These are phyloP conservation scores for Talaromyces funiculosus DNA, from an alignment of 2,329 filamentous ascomycete genomes.

Conservation along the genomic window DNA sequence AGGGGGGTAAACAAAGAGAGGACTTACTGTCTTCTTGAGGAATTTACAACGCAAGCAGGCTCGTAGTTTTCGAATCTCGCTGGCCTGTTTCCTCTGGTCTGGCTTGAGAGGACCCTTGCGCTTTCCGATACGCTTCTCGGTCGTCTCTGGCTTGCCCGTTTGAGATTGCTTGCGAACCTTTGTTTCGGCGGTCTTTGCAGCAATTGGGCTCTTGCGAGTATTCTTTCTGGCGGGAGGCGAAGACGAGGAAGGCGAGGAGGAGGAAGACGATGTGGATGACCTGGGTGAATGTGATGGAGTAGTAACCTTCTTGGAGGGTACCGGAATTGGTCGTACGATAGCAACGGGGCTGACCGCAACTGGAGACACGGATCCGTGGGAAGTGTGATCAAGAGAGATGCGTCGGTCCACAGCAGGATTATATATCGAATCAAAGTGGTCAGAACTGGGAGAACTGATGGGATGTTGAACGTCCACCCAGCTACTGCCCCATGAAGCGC, in stretches of 20 bases:
- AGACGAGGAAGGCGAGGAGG: slow-evolving; percentile 57
- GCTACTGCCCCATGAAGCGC: slow-evolving; percentile 64
- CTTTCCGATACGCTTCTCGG: slow-evolving; percentile 89
- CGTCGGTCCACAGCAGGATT: slow-evolving; percentile 35
- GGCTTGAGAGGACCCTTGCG: slow-evolving; percentile 84
- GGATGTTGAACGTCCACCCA: slow-evolving; percentile 78
- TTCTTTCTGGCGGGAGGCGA: slow-evolving; percentile 62
- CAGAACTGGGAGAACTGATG: slow-evolving; percentile 77
- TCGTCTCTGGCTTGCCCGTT: slow-evolving; percentile 71
- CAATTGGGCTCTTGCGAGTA: slow-evolving; percentile 66
- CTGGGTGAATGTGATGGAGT: slow-evolving; percentile 55
- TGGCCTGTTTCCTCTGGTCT: slow-evolving; percentile 92
- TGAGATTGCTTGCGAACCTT: slow-evolving; percentile 71
- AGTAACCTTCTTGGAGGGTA: slow-evolving; percentile 42
- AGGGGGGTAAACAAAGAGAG: not conserved
- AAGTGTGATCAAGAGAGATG: slow-evolving; percentile 38
- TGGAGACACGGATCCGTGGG: slow-evolving; percentile 39
- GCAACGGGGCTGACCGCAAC: slow-evolving; percentile 61
- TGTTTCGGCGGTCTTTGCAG: slow-evolving; percentile 74
- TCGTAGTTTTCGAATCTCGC: slow-evolving; percentile 90
- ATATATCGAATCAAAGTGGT: slow-evolving; percentile 58
- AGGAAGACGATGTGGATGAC: slow-evolving; percentile 55
- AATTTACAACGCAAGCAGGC: slow-evolving; percentile 96
- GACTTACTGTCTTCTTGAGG: slow-evolving; percentile 77
- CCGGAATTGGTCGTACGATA: slow-evolving; percentile 61